Evolutionary conservation across 768 basidiomycete species (phyloP).

Genomic region (Phaeotremella fagi): DNA sequence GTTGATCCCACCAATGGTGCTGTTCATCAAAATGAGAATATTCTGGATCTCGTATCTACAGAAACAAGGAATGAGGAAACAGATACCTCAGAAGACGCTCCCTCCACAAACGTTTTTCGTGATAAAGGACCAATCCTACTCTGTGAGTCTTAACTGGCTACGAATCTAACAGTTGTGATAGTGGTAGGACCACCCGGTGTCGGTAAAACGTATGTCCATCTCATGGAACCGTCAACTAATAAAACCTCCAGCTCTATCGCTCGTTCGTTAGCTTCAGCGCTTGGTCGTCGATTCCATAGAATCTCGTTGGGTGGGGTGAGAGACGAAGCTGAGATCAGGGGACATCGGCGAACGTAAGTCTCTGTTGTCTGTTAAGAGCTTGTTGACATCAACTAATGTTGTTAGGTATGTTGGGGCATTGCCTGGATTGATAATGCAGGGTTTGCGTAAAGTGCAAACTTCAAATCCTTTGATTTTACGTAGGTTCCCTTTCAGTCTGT

Average conservation of each 20-base stretch:
- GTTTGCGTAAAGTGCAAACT: constrained; percentile 74
- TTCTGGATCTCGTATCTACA: constrained; percentile 50
- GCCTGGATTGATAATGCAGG: constrained; percentile 64
- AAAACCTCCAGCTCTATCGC: constrained; percentile 59
- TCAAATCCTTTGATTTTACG: constrained; percentile 72
- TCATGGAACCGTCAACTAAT: neutral
- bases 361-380: neutral
- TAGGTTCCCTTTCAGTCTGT: neutral
- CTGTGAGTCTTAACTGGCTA: no score
- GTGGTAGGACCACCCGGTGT: constrained; percentile 87
- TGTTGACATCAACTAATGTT: neutral
- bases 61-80: constrained; percentile 11
- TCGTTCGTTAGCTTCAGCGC: constrained; percentile 75
- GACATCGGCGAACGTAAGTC: constrained; percentile 63
- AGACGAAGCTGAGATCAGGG: constrained; percentile 81
- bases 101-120: constrained; percentile 40
- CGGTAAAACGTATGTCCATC: constrained; percentile 62
- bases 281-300: constrained; percentile 80
- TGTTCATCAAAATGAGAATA: no score
- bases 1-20: no score
- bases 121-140: constrained; percentile 48
- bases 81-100: constrained; percentile 13
- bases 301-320: constrained; percentile 88
- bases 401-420: constrained; percentile 56
- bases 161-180: no score